phyloP scores from a whole-genome alignment of 2,329 filamentous ascomycete genomes.

The Pseudocercospora pini-densiflorae region DNA sequence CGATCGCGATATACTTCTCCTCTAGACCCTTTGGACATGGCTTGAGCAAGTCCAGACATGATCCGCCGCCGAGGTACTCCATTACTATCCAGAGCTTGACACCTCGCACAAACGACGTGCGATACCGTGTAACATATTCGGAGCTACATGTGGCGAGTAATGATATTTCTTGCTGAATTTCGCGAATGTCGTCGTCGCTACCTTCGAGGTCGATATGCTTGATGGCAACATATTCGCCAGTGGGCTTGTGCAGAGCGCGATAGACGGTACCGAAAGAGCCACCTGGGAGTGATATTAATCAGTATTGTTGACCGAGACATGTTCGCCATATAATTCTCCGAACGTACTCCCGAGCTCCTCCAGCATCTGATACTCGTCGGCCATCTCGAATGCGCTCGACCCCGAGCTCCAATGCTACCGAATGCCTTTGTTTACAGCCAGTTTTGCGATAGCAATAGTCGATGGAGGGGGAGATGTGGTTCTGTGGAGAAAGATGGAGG shows the following conservation, averaged over 20 bases:
- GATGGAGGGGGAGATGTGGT: not conserved
- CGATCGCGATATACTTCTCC: constrained; percentile 89
- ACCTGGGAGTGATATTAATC: constrained; percentile 55
- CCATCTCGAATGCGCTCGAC: constrained; percentile 54
- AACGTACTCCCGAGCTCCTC: constrained; percentile 86
- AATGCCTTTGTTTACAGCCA: constrained; percentile 16
- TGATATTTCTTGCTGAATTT: constrained; percentile 97
- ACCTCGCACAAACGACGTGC: constrained; percentile 91
- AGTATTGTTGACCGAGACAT: constrained; percentile 49
- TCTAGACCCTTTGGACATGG: constrained; percentile 73
- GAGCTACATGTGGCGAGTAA: constrained; percentile 94
- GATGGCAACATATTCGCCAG: constrained; percentile 92
- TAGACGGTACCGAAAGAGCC: constrained; percentile 97
- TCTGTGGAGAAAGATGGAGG: not conserved
- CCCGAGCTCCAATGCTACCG: constrained; percentile 19
- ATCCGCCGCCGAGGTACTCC: constrained; percentile 95
- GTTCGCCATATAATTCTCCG: constrained; percentile 2
- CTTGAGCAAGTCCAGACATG: constrained; percentile 92
- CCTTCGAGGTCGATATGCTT: constrained; percentile 99
- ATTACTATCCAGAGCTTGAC: constrained; percentile 99
- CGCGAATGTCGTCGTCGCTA: constrained; percentile 96
- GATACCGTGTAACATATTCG: constrained; percentile 94
- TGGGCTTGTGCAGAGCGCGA: constrained; percentile 89
- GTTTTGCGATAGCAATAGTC: constrained; percentile 22
- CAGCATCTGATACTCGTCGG: constrained; percentile 88